phyloP scores from a whole-genome alignment of 2,329 filamentous ascomycete genomes.

The Phoma sp. region DNA sequence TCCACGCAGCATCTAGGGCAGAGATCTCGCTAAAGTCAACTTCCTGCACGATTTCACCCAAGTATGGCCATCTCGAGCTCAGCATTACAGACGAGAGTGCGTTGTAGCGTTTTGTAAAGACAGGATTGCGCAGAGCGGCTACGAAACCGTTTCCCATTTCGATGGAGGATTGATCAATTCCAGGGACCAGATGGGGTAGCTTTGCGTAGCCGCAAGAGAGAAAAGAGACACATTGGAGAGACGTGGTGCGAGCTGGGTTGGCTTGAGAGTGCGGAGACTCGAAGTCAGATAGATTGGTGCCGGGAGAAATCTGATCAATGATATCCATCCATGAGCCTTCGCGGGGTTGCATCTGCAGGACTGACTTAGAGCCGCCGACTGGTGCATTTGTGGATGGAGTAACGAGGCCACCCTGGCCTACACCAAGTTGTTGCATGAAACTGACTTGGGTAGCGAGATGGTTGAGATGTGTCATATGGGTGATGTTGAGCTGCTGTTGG shows the following conservation, averaged over 20 bases:
- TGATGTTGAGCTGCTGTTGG: conserved; percentile 6
- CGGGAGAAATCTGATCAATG: conserved; percentile 59
- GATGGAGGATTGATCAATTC: conserved; percentile 45
- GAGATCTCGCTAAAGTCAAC: conserved; percentile 43
- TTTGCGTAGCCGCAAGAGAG: conserved; percentile 68
- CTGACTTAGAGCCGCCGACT: conserved; percentile 13
- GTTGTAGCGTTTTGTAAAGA: conserved; percentile 39
- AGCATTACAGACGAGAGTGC: conserved; percentile 48
- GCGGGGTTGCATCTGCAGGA: conserved; percentile 47
- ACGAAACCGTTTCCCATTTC: conserved; percentile 26
- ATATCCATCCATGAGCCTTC: conserved; percentile 58
- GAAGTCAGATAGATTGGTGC: conserved; percentile 52
- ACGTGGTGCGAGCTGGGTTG: conserved; percentile 34
- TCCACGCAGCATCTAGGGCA: conserved; percentile 43
- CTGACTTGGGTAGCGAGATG: conserved; percentile 4
- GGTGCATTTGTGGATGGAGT: conserved; percentile 9
- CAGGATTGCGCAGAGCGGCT: conserved; percentile 18
- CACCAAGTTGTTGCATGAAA: conserved; percentile 6
- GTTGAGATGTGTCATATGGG: background rate
- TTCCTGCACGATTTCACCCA: conserved; percentile 51
- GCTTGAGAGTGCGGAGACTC: conserved; percentile 46
- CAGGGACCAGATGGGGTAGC: conserved; percentile 38
- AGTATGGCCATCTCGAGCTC: conserved; percentile 40
- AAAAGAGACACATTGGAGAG: conserved; percentile 57
- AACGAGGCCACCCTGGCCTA: conserved; percentile 7